Conservation (phyloP, 2,329 filamentous ascomycete genomes). For the Sporothrix pallida region DNA sequence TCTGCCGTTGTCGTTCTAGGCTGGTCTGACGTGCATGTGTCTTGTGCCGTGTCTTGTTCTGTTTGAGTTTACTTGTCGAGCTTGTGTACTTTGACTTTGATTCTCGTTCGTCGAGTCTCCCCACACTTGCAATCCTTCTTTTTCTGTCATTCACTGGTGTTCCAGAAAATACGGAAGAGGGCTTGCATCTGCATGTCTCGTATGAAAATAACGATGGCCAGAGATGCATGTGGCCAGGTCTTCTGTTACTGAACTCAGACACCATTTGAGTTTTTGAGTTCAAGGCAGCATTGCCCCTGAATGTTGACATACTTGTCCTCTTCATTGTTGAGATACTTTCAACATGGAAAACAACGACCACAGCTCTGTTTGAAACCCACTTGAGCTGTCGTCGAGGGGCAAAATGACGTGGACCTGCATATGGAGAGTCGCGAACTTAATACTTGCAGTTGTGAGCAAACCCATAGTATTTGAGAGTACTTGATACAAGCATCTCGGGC, state of each 20-base stretch:
- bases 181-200: not conserved
- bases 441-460: not conserved
- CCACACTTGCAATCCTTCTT: not conserved
- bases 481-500: not conserved
- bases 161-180: not conserved
- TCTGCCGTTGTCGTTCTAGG: not conserved
- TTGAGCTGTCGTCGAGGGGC: not conserved
- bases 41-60: not conserved
- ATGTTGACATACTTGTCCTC: constrained; percentile 1
- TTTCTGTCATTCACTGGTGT: not conserved
- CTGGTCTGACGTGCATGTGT: constrained; percentile 20
- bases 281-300: not conserved
- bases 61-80: not conserved
- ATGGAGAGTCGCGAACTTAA: not conserved
- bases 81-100: not conserved
- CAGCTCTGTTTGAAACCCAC: not conserved
- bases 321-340: not conserved
- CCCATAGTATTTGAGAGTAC: not conserved
- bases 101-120: not conserved
- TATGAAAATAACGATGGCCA: not conserved
- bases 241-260: not conserved
- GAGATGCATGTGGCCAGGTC: not conserved
- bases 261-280: not conserved
- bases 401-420: constrained; percentile 14
- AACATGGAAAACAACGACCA: not conserved